These are phyloP conservation scores for Spizellomyces sp. DNA, from an alignment of 192 early-diverging fungal genomes.

Conservation along the genomic window DNA sequence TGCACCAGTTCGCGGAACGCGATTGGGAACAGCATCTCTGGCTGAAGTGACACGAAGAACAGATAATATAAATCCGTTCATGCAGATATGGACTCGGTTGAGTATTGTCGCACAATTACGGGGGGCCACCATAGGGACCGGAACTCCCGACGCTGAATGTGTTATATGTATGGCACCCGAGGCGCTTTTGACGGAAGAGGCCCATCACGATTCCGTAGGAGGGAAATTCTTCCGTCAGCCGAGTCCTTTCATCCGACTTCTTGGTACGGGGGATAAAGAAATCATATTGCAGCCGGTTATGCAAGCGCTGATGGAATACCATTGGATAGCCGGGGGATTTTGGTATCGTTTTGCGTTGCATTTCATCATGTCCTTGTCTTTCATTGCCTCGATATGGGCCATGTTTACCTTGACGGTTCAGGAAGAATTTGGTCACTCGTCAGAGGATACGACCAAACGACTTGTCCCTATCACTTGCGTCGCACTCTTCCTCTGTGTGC, in stretches of 20 bases:
- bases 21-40: constrained; percentile 34
- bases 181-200: constrained; percentile 34
- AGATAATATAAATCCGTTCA: constrained; percentile 14
- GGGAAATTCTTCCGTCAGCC: constrained; percentile 19
- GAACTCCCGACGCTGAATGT: constrained; percentile 38
- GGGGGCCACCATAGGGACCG: constrained; percentile 33
- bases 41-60: constrained; percentile 27
- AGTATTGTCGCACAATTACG: constrained; percentile 33
- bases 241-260: constrained; percentile 44
- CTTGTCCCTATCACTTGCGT: constrained; percentile 24
- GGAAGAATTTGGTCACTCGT: constrained; percentile 1
- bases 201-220: constrained; percentile 22
- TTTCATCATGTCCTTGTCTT: constrained; percentile 26
- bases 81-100: constrained; percentile 37
- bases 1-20: constrained; percentile 38
- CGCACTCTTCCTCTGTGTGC: constrained; percentile 24
- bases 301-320: constrained; percentile 50
- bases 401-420: constrained; percentile 22
- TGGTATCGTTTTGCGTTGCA: constrained; percentile 43
- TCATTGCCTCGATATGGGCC: constrained; percentile 17
- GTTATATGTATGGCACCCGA: constrained; percentile 46
- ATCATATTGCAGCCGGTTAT: constrained; percentile 45
- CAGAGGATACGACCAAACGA: constrained; percentile 4
- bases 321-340: constrained; percentile 45
- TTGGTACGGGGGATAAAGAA: constrained; percentile 42